Percentiles rank a stretch among this genome's conserved stretches.
These are phyloP conservation scores for Blastocladiella emersonii DNA, from an alignment of 371 early-diverging fungal species.

Conservation along the genomic window DNA sequence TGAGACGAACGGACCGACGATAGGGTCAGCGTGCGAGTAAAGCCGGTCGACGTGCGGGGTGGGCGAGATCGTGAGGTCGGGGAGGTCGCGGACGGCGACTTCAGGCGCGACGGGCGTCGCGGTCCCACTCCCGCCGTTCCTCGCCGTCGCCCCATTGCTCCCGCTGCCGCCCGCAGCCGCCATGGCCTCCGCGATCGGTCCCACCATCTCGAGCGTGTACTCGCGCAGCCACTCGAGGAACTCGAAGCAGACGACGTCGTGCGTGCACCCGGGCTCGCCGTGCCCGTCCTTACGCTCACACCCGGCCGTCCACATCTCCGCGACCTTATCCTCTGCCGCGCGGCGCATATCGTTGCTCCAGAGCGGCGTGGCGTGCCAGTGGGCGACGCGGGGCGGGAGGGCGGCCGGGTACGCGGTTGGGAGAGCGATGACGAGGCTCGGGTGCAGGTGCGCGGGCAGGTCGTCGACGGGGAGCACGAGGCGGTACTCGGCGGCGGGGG, in stretches of 20 bases:
- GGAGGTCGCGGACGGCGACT: slow-evolving; percentile 4
- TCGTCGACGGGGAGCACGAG: neutral
- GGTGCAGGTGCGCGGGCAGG: neutral
- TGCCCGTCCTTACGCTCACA: no score
- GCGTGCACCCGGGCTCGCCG: no score
- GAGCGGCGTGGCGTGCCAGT: neutral
- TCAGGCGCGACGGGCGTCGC: no score
- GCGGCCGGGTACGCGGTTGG: neutral
- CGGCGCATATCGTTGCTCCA: neutral
- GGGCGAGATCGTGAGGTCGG: neutral
- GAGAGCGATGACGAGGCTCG: neutral
- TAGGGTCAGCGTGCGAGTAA: slow-evolving; percentile 1
- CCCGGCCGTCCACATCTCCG: neutral
- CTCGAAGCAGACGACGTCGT: slow-evolving; percentile 53
- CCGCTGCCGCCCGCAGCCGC: neutral
- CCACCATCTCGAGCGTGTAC: slow-evolving; percentile 28
- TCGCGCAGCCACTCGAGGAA: slow-evolving; percentile 58
- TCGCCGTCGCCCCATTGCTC: no score
- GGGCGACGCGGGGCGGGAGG: neutral
- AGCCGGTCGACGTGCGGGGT: neutral
- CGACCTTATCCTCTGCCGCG: no score
- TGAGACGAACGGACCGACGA: neutral
- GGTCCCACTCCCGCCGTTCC: no score
- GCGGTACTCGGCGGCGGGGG: neutral
- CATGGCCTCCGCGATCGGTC: neutral